Base-by-base conservation (phyloP, 192 early-diverging fungal species). In the Coemansia sp. region DNA sequence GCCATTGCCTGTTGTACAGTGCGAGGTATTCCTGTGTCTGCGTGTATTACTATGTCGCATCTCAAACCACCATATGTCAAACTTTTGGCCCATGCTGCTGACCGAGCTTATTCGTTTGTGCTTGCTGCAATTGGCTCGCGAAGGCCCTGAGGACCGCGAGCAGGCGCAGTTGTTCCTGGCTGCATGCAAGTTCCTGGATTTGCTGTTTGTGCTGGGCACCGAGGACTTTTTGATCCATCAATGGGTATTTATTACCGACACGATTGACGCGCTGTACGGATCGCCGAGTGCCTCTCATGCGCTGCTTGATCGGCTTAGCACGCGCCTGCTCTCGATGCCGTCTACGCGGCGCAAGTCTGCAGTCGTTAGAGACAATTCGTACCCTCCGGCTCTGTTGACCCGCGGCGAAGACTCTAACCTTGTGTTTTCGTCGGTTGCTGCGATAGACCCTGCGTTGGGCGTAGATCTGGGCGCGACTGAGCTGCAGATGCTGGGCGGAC, bases 231-330 rank as follows among this genome's bases (percentile, higher is more conserved):
- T 94, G 69, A 85, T 93, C 42, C 92, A 94, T 62, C 92, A 97
- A 83, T 97, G 95, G 95, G 92, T 97, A 12, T 97, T 97, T 63
- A 89, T 95, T 52, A 85, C 87, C 2, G 93, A 97, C 53, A 91
- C 91, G 3, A 82, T 91, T 20, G 92, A 93, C 28, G 83, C 87
- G 5, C 74, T 89, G 20, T 81, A 83, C 52, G 72, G 78, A 15
- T 64, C 64, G 22, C 82, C 83, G 46, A 81, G 71, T 28, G 82
- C 74, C 15, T 80, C 87, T 3, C 68, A 69, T 56, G 85, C 92
- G 0, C 64, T 91, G 12, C 76, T 91, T 51, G 90, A 94, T 23
- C 83, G 81, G 52, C 81, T 92, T 11, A 84, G 84, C 53, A 75
- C 82, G 19, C 78, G 88, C 51, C 61, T 91, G 19, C 67, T 82